Evolutionary conservation across 495 filamentous ascomycete genomes (phyloP).

Genomic region (Aspergillus ostianus): DNA sequence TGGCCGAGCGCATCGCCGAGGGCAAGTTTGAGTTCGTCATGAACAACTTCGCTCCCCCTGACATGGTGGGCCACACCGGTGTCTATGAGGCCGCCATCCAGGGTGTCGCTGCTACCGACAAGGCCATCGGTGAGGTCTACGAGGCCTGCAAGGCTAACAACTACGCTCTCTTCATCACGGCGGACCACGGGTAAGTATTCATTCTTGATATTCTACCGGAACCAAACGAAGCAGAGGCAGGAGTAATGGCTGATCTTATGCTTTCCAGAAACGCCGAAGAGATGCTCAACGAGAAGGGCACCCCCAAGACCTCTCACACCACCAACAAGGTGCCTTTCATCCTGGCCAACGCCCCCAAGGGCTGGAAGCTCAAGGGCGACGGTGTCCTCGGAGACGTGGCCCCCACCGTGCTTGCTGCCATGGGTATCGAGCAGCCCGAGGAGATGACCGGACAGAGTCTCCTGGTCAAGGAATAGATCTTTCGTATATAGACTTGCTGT

Average conservation of each 20-base stretch:
- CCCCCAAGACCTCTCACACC: constrained; percentile 96
- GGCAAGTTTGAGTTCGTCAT: constrained; percentile 90
- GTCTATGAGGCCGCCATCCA: constrained; percentile 94
- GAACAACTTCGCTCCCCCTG: constrained; percentile 99
- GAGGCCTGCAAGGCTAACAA: constrained; percentile 89
- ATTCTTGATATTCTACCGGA: background rate
- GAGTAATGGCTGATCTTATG: constrained; percentile 4
- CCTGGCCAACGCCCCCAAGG: constrained; percentile 92
- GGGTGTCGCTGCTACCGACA: constrained; percentile 81
- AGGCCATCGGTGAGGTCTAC: constrained; percentile 86
- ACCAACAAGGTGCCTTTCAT: constrained; percentile 96
- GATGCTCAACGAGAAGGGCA: constrained; percentile 94
- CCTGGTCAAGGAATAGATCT: constrained; percentile 61
- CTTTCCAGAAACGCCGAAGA: constrained; percentile 84
- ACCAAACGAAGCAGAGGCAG: background rate
- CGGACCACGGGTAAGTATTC: constrained; percentile 77
- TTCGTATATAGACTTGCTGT: constrained; percentile 19
- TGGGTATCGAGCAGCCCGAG: constrained; percentile 85
- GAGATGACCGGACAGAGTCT: constrained; percentile 90
- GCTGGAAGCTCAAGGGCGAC: constrained; percentile 79
- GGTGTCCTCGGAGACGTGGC: constrained; percentile 96
- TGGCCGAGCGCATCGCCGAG: constrained; percentile 76
- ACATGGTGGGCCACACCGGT: constrained; percentile 99
- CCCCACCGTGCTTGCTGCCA: constrained; percentile 82
- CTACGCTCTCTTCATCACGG: constrained; percentile 90